Evolutionary conservation across 352 stramenopile genomes (phyloP), one percentile per base, ranked within the genome.

Genomic region (Phytophthora cryptogea): DNA sequence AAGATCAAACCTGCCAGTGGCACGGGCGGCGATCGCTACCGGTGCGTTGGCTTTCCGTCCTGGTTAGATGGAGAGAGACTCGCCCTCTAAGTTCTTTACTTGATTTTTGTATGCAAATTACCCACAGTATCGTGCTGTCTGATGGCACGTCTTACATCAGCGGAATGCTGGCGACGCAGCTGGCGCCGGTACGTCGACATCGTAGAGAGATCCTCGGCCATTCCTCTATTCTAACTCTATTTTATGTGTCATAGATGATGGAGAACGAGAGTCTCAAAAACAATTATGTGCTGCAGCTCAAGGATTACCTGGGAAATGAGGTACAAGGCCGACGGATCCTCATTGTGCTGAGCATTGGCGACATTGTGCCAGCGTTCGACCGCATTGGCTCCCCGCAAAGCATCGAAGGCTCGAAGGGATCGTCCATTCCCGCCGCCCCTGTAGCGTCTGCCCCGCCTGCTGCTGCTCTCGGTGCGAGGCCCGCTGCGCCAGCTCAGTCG

Each of bases 281-380:
- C 32, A 92, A 95, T 55, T 95, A 86, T 64, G 78, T 95, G 51
- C 75, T 92, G 37, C 82, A 93, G 45, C 66, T 95, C 36, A 94
- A 93, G 68, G 85, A 95, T 36, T 95, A 84, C 43, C 39, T 95
- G 32, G 74, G 76, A 41, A 95, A 95, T 62, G 83, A 90, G 48
- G 85, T 95, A 20, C 85, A 95, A 46, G 86, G 86, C 32, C 77
- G 86, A 30, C 72, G 85, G 16, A 95, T 95, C 42, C 68, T 95
- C 32, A 95, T 95, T 50, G 82, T 95, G 46, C 68, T 95, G 13
- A 87, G 74, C 59, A 77, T 94, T 8, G 87, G 78, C 37, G 83
- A 94, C 28, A 90, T 95, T 37, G 60, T 91, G 3, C 83, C 85
- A 1, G 74, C 62, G 11, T 86, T 81, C 32, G 85, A 93, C 65